These are phyloP conservation scores for Nemania sp. DNA, from an alignment of 2,329 filamentous ascomycete genomes.

Conservation along the genomic window DNA sequence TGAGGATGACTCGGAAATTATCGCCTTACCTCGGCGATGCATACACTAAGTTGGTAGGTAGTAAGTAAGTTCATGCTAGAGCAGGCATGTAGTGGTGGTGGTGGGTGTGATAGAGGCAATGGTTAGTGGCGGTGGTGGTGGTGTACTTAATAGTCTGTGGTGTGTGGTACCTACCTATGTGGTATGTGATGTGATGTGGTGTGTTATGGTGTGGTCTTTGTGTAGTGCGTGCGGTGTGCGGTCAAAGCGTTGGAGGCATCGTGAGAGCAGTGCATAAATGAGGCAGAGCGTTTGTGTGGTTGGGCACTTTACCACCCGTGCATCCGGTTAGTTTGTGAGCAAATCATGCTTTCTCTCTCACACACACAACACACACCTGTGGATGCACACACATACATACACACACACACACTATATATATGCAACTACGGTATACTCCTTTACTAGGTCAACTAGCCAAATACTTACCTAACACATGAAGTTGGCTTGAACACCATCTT, in stretches of 20 bases:
- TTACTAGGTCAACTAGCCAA: too few relatives aligned
- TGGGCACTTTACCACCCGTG: not conserved
- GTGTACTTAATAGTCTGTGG: too few relatives aligned
- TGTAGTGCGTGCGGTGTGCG: not conserved
- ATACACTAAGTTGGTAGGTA: not conserved
- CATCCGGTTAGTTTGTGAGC: not conserved
- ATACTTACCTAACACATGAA: too few relatives aligned
- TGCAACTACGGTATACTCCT: too few relatives aligned
- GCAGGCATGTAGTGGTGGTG: not conserved
- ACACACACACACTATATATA: too few relatives aligned
- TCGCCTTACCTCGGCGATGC: slow-evolving; percentile 12
- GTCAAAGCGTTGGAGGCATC: slow-evolving; percentile 1
- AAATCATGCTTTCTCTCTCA: too few relatives aligned
- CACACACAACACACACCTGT: too few relatives aligned
- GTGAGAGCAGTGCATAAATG: slow-evolving; percentile 7
- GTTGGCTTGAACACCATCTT: too few relatives aligned
- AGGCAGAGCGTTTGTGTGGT: slow-evolving; percentile 5
- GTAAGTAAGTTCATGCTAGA: not conserved
- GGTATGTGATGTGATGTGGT: not conserved
- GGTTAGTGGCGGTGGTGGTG: too few relatives aligned
- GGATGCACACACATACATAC: too few relatives aligned
- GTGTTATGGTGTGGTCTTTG: not conserved
- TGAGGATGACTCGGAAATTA: slow-evolving; percentile 19
- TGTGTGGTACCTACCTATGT: too few relatives aligned
- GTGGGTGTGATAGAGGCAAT: not conserved